phyloP scores from a whole-genome alignment of 106 monocot genomes.

The Ottelia alismoides region DNA sequence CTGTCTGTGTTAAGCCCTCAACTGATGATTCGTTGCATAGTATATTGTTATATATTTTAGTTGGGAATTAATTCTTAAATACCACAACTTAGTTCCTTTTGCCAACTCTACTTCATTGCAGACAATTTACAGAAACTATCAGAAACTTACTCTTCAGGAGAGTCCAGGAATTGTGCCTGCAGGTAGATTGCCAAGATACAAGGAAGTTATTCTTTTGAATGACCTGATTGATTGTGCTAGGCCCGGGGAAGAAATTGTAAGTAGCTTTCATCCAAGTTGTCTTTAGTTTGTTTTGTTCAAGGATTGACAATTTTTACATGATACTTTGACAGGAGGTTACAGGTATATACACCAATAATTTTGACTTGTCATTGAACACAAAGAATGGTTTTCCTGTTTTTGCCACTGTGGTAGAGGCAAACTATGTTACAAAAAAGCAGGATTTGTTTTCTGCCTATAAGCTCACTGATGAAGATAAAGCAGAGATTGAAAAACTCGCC shows the following conservation, averaged over 20 bases:
- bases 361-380: slow-evolving; percentile 93
- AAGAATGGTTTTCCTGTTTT: slow-evolving; percentile 99
- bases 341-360: slow-evolving; percentile 99
- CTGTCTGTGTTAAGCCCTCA: too few relatives aligned
- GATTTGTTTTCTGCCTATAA: slow-evolving; percentile 96
- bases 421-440: slow-evolving; percentile 90
- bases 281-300: slow-evolving; percentile 10
- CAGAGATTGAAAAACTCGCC: slow-evolving; percentile 87
- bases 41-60: too few relatives aligned
- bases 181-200: slow-evolving; percentile 95
- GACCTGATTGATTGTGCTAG: slow-evolving; percentile 99
- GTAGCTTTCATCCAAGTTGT: background rate
- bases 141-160: slow-evolving; percentile 98
- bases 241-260: slow-evolving; percentile 99
- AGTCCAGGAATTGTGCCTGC: slow-evolving; percentile 99
- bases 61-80: too few relatives aligned
- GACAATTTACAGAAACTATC: slow-evolving; percentile 99
- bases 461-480: slow-evolving; percentile 95
- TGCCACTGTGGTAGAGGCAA: slow-evolving; percentile 93
- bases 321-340: slow-evolving; percentile 71
- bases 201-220: slow-evolving; percentile 99
- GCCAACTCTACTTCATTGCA: too few relatives aligned
- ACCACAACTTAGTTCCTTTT: too few relatives aligned
- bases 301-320: background rate
- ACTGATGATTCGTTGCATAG: too few relatives aligned